Evolutionary conservation across 2,329 filamentous ascomycete genomes (phyloP), one percentile per base, ranked within the genome.

Genomic region (Leptographium radiaticola): DNA sequence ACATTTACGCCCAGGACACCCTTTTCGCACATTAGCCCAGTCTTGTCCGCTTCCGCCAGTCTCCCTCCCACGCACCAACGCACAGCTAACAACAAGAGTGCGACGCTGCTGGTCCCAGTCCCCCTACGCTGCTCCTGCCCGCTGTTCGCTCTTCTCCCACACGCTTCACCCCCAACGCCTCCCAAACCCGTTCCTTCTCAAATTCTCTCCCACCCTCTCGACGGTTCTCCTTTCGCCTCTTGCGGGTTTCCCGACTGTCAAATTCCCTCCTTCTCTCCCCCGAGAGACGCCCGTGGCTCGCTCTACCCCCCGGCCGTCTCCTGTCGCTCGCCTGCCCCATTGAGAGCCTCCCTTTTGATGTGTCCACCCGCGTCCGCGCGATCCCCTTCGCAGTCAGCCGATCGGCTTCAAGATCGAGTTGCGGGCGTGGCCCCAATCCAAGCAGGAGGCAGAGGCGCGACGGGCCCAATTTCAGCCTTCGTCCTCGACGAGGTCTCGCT

Each of bases 371-470:
- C 54, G 51, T 39, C 56, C 42, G 55, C 57, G 55, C 56, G 54
- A 42, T 56, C 55, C 42, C 49, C 47, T 56, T 56, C 51, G 54
- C 52, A 57, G 54, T 59, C 56, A 49, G 54, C 53, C 54, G 57
- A 60, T 54, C 59, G 51, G 53, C 53, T 45, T 44, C 53, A 51
- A 56, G 47, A 54, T 54, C 56, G 57, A 57, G 53, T 56, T 58
- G 56, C 53, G 58, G 58, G 56, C 52, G 57, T 53, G 46, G 58
- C 56, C 51, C 55, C 56, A 53, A 57, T 34, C 53, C 55, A 57
- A 39, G 31, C 54, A 54, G 39, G 18, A 55, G 18, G n/a, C 30
- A 45, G 42, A 40, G 49, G 36, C 49, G 38, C 42, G 36, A 43
- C 49, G 25, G 36, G 20, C 49, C 20, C 38, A 43, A 50, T 20